Conservation (phyloP, 2,329 filamentous ascomycete species). For the Xylaria sp. region DNA sequence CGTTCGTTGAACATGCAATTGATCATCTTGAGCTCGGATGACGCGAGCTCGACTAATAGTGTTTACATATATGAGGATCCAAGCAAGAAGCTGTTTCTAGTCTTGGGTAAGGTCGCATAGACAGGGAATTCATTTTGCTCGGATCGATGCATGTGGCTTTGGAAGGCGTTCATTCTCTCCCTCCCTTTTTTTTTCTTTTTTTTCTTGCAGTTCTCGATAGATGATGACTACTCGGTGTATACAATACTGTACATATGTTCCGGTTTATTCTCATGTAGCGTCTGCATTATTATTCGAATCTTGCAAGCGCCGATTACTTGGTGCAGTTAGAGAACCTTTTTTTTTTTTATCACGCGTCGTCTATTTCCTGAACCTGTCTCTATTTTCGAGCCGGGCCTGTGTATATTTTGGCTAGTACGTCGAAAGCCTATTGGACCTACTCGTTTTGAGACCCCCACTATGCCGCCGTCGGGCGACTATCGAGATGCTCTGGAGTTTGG, state of each 20-base stretch:
- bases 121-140: constrained; percentile 7
- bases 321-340: background rate
- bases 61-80: background rate
- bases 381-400: background rate
- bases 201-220: constrained; percentile 1
- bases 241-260: constrained; percentile 23
- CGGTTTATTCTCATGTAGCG: background rate
- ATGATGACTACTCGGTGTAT: constrained; percentile 15
- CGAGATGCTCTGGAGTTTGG: too few relatives aligned
- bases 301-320: background rate
- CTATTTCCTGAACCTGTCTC: background rate
- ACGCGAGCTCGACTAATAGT: background rate
- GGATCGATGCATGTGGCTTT: constrained; percentile 1
- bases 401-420: too few relatives aligned
- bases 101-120: background rate
- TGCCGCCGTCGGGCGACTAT: too few relatives aligned
- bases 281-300: background rate
- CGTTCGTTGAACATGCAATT: background rate
- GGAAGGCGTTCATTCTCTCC: constrained; percentile 1
- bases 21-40: background rate
- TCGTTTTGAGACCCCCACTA: too few relatives aligned
- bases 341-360: background rate
- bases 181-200: background rate
- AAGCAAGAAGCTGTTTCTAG: background rate
- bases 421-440: background rate